Conservation (phyloP, 148 eudicot species). For the Hydrangea macrophylla region DNA sequence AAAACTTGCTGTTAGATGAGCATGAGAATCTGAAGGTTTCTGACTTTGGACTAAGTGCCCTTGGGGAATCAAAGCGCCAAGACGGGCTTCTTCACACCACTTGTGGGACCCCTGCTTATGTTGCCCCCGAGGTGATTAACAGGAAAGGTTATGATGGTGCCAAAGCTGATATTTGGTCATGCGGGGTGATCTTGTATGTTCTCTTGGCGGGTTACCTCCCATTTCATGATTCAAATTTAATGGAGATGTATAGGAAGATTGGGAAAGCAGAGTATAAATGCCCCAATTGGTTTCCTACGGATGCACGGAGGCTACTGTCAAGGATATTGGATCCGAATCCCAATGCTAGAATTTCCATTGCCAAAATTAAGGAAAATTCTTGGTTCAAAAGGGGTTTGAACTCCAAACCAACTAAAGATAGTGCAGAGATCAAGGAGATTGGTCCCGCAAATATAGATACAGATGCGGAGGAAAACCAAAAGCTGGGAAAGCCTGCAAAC, state of each 20-base stretch:
- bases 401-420: constrained; percentile 25
- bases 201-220: constrained; percentile 84
- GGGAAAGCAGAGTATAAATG: constrained; percentile 58
- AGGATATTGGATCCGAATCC: constrained; percentile 74
- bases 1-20: constrained; percentile 75
- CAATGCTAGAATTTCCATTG: constrained; percentile 52
- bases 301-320: constrained; percentile 42
- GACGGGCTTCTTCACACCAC: constrained; percentile 82
- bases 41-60: constrained; percentile 82
- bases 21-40: constrained; percentile 63
- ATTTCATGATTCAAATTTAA: constrained; percentile 73
- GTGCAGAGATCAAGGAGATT: constrained; percentile 5
- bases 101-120: constrained; percentile 93
- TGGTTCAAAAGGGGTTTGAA: constrained; percentile 52
- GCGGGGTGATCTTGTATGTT: constrained; percentile 79
- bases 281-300: constrained; percentile 54
- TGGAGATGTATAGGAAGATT: constrained; percentile 85
- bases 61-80: constrained; percentile 60
- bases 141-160: constrained; percentile 82
- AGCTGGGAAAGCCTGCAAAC: constrained; percentile 35
- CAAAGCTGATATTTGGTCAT: constrained; percentile 84
- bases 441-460: constrained; percentile 14
- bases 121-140: constrained; percentile 74
- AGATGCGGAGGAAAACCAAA: constrained; percentile 32
- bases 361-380: constrained; percentile 50